A percentile compares a stretch with the other conserved stretches of the same genome.
Evolutionary conservation across 2,329 filamentous ascomycete species (phyloP).

Genomic region (Boeremia exigua): DNA sequence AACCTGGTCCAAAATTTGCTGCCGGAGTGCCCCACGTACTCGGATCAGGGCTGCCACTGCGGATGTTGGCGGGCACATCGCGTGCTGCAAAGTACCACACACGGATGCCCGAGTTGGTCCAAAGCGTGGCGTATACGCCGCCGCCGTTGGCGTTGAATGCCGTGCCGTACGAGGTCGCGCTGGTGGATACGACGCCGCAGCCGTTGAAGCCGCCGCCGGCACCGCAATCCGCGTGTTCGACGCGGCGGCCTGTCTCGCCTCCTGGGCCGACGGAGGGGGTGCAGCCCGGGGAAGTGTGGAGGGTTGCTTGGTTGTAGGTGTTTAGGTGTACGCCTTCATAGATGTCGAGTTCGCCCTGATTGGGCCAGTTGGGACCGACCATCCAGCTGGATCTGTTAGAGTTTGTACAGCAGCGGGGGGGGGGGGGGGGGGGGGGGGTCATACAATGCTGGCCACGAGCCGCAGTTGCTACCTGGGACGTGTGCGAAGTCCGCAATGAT

Average conservation of each 20-base stretch:
- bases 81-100: conserved; percentile 55
- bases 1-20: conserved; percentile 45
- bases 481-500: conserved; percentile 41
- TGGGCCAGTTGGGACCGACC: conserved; percentile 50
- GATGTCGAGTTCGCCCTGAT: conserved; percentile 45
- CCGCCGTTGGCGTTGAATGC: conserved; percentile 51
- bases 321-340: conserved; percentile 49
- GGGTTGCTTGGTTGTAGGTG: conserved; percentile 45
- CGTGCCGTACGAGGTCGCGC: conserved; percentile 44
- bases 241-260: conserved; percentile 39
- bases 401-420: too few species aligned
- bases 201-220: conserved; percentile 43
- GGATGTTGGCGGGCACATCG: conserved; percentile 52
- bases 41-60: conserved; percentile 49
- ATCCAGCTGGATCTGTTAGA: conserved; percentile 42
- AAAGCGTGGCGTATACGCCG: conserved; percentile 52
- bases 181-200: conserved; percentile 39
- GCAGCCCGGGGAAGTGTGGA: conserved; percentile 48
- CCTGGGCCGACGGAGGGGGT: conserved; percentile 39
- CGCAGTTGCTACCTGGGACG: conserved; percentile 36
- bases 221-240: conserved; percentile 45
- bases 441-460: conserved; percentile 49
- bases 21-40: conserved; percentile 51
- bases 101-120: conserved; percentile 51
- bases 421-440: neutral